These are phyloP conservation scores for Colletotrichum sidae DNA, from an alignment of 2,329 filamentous ascomycete species.

Conservation along the genomic window DNA sequence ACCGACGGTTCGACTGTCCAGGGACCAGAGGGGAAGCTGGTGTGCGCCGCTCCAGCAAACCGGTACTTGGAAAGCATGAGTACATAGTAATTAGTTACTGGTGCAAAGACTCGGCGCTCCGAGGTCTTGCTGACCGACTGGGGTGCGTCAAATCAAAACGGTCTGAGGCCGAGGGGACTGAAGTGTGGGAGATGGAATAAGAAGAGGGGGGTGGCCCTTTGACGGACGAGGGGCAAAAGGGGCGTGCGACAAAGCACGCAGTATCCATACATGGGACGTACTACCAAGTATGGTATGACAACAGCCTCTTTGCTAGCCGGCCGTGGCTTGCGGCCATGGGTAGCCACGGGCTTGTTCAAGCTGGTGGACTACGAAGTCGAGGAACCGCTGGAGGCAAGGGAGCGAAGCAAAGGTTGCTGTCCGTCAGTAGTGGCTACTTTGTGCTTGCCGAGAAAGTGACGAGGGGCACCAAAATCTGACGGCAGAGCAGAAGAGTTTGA, in stretches of 20 bases:
- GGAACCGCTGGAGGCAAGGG: conserved; percentile 15
- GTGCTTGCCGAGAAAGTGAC: conserved; percentile 27
- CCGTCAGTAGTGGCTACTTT: conserved; percentile 11
- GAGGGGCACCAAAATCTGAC: conserved; percentile 20
- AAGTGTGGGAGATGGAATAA: conserved; percentile 33
- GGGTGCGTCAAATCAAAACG: conserved; percentile 17
- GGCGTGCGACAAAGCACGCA: conserved; percentile 16
- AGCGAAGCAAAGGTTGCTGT: conserved; percentile 16
- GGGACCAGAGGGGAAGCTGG: background rate
- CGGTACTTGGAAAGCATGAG: conserved; percentile 28
- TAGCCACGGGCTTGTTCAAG: conserved; percentile 9
- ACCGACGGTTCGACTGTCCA: background rate
- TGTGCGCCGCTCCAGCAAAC: conserved; percentile 29
- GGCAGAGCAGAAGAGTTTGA: background rate
- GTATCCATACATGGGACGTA: no score
- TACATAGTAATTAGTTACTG: background rate
- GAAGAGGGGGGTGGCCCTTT: conserved; percentile 10
- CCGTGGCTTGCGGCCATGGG: conserved; percentile 3
- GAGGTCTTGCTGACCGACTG: conserved; percentile 23
- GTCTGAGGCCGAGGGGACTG: conserved; percentile 12
- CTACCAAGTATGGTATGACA: conserved; percentile 8
- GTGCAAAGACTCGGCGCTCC: conserved; percentile 19
- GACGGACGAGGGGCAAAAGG: conserved; percentile 18
- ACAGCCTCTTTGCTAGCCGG: conserved; percentile 8
- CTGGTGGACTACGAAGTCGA: background rate